These are phyloP conservation scores for Rhizopogon vesiculosus DNA, from an alignment of 768 basidiomycete species.

Conservation along the genomic window DNA sequence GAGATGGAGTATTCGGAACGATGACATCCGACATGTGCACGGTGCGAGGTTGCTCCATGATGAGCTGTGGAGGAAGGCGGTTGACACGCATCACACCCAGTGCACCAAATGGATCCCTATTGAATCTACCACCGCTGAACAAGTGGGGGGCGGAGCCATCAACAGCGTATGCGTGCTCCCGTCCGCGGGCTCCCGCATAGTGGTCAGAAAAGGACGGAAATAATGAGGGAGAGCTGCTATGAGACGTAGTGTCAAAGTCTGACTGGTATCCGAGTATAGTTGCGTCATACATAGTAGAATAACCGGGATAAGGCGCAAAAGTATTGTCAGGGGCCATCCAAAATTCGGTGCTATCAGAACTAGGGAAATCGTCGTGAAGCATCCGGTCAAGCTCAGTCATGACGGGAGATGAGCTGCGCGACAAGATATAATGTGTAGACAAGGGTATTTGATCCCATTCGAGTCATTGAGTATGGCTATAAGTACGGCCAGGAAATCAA, in stretches of 20 bases:
- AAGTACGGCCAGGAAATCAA: background rate
- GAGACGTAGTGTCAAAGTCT: conserved; percentile 3
- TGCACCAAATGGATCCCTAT: background rate
- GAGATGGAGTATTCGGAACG: background rate
- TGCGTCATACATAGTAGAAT: background rate
- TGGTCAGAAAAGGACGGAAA: background rate
- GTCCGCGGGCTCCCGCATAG: background rate
- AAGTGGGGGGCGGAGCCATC: background rate
- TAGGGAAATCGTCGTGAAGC: background rate
- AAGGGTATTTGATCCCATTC: background rate
- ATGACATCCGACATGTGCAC: conserved; percentile 20
- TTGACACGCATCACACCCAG: background rate
- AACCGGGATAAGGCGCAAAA: background rate
- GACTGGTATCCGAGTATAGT: background rate
- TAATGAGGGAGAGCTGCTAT: background rate
- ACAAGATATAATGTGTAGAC: background rate
- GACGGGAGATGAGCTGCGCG: background rate
- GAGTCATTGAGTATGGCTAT: background rate
- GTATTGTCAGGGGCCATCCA: background rate
- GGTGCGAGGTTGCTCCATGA: conserved; percentile 7
- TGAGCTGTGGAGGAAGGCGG: background rate
- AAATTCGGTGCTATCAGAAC: background rate
- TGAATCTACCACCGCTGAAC: background rate
- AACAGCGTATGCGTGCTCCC: background rate
- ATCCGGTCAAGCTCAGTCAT: background rate